Conservation (phyloP, 2,329 filamentous ascomycete species). For the Alternaria sp. region DNA sequence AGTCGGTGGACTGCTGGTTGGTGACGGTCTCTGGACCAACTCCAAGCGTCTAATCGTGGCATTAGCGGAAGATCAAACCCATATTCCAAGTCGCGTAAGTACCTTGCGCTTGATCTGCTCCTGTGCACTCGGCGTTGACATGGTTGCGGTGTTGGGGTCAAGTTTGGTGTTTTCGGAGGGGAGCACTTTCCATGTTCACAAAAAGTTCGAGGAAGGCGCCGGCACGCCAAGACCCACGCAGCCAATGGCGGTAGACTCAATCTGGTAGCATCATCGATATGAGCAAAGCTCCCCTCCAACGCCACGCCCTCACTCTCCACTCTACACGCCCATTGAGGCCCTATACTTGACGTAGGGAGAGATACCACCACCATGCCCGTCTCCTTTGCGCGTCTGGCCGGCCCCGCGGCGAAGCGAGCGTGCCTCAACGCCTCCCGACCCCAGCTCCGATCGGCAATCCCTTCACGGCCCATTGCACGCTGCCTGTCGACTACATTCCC, state of each 20-base stretch:
- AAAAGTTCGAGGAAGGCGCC: constrained; percentile 31
- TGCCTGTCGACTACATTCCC: constrained; percentile 70
- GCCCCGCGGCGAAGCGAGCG: constrained; percentile 72
- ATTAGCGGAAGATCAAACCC: constrained; percentile 5
- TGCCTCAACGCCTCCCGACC: constrained; percentile 62
- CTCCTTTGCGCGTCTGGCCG: constrained; percentile 74
- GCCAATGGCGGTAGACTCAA: constrained; percentile 39
- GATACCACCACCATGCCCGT: constrained; percentile 66
- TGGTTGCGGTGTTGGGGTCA: constrained; percentile 35
- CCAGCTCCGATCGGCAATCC: constrained; percentile 46
- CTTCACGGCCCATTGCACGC: constrained; percentile 59
- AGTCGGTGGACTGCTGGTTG: constrained; percentile 87
- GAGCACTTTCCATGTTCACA: constrained; percentile 19
- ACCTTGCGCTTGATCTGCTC: constrained; percentile 70
- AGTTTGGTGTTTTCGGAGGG: constrained; percentile 26
- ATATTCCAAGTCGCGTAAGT: constrained; percentile 33
- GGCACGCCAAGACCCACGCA: constrained; percentile 33
- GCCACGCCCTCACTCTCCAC: constrained; percentile 41
- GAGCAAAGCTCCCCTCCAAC: constrained; percentile 38
- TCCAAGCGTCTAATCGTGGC: constrained; percentile 71
- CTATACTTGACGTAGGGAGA: constrained; percentile 38
- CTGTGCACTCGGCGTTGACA: constrained; percentile 55
- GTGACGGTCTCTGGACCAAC: constrained; percentile 91
- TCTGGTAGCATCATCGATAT: constrained; percentile 38
- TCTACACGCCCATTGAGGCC: constrained; percentile 46